Conservation (phyloP, 352 stramenopile genomes). For the Stramenopiles sp. region DNA sequence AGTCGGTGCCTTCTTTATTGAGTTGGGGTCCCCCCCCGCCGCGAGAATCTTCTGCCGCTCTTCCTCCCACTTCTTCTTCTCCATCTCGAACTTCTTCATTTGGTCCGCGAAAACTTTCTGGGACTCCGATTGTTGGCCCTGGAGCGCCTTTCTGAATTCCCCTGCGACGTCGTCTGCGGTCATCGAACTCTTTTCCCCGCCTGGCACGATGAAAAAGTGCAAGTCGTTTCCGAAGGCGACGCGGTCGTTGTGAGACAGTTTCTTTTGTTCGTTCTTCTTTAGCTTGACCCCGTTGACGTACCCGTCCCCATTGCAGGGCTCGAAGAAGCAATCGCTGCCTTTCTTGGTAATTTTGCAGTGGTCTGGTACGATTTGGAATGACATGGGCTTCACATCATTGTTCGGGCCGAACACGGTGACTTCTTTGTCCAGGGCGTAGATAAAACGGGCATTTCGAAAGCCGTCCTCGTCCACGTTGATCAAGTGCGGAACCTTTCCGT, state of each 20-base stretch:
- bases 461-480: conserved; percentile 79
- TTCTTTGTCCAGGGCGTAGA: conserved; percentile 56
- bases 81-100: conserved; percentile 54
- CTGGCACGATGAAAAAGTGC: conserved; percentile 49
- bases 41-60: too few relatives aligned
- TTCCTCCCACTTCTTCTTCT: conserved; percentile 62
- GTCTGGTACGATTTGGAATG: conserved; percentile 56
- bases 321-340: too few relatives aligned
- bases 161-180: conserved; percentile 50
- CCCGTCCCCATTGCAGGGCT: conserved; percentile 47
- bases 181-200: too few relatives aligned
- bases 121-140: conserved; percentile 25
- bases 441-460: conserved; percentile 68
- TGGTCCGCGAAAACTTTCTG: too few relatives aligned
- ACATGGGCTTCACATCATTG: conserved; percentile 72
- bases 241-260: conserved; percentile 41
- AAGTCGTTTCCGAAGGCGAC: conserved; percentile 58
- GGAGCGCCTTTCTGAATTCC: conserved; percentile 59
- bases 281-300: conserved; percentile 58
- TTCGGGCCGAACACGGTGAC: conserved; percentile 34
- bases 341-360: too few relatives aligned
- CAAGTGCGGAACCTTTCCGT: conserved; percentile 54
- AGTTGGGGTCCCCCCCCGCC: too few relatives aligned
- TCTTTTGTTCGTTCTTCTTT: conserved; percentile 27
- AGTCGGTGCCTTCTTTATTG: too few relatives aligned